Conservation (phyloP, 2,329 filamentous ascomycete species). For the Beauveria brongniartii region DNA sequence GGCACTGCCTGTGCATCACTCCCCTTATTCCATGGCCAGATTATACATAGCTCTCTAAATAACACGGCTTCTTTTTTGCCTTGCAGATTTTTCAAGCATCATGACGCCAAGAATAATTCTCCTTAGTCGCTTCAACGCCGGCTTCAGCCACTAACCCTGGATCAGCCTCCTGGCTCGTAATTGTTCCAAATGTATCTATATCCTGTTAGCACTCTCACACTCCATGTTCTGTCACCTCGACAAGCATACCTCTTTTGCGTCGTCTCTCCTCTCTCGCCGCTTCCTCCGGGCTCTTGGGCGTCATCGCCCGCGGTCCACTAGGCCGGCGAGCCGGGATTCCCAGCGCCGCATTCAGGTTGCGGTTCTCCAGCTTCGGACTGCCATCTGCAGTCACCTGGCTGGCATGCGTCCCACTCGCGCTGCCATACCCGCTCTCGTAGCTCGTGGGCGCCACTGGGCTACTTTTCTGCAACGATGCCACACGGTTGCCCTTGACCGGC, state of each 20-base stretch:
- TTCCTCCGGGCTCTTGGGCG: conserved; percentile 44
- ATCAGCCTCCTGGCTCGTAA: conserved; percentile 44
- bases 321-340: conserved; percentile 45
- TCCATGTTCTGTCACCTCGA: neutral
- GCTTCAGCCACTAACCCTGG: conserved; percentile 16
- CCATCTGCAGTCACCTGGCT: conserved; percentile 40
- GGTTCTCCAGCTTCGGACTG: conserved; percentile 49
- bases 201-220: conserved; percentile 10
- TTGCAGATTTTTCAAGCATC: neutral
- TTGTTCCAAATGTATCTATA: conserved; percentile 45
- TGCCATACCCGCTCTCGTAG: conserved; percentile 47
- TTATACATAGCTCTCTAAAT: neutral
- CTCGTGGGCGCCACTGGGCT: conserved; percentile 50
- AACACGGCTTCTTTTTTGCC: neutral
- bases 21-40: neutral
- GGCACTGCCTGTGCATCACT: neutral
- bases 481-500: conserved; percentile 38
- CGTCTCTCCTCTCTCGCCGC: conserved; percentile 39
- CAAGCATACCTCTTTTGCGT: conserved; percentile 47
- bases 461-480: conserved; percentile 44
- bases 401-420: conserved; percentile 36
- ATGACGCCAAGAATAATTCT: neutral
- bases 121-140: neutral
- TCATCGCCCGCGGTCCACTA: conserved; percentile 54
- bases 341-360: conserved; percentile 46